These are phyloP conservation scores for Neonothopanus nambi DNA, from an alignment of 1,284 basidiomycete species.

Conservation along the genomic window DNA sequence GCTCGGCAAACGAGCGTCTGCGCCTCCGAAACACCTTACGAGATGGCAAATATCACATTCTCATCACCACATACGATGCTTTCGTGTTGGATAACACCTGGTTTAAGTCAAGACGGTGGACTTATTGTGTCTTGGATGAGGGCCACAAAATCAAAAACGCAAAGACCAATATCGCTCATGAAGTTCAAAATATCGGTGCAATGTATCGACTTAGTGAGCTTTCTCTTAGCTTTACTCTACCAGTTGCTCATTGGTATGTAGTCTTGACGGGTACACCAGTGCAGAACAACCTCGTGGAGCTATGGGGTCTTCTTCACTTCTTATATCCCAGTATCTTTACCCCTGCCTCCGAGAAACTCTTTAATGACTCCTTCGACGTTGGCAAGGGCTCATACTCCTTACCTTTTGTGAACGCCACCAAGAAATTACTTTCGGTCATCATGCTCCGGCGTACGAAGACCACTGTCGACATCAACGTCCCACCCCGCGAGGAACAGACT, in stretches of 20 bases:
- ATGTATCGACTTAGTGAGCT: slow-evolving; percentile 48
- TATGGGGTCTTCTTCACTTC: slow-evolving; percentile 58
- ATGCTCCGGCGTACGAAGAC: slow-evolving; percentile 66
- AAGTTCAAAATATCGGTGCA: slow-evolving; percentile 48
- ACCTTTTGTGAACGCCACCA: slow-evolving; percentile 46
- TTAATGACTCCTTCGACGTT: slow-evolving; percentile 55
- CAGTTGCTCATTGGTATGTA: slow-evolving; percentile 20
- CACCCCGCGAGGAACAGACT: slow-evolving; percentile 56
- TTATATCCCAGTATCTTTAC: slow-evolving; percentile 58
- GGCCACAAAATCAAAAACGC: slow-evolving; percentile 64
- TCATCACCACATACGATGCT: slow-evolving; percentile 60
- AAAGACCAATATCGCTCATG: slow-evolving; percentile 43
- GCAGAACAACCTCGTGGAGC: slow-evolving; percentile 63
- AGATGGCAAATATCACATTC: slow-evolving; percentile 43
- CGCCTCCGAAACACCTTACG: slow-evolving; percentile 43
- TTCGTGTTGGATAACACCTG: slow-evolving; percentile 50
- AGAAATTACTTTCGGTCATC: slow-evolving; percentile 47
- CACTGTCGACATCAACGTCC: slow-evolving; percentile 49
- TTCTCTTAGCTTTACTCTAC: neutral
- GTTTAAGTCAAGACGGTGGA: slow-evolving; percentile 59
- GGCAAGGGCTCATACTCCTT: slow-evolving; percentile 48
- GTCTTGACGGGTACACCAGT: slow-evolving; percentile 65
- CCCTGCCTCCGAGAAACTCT: slow-evolving; percentile 42
- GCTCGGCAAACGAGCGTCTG: slow-evolving; percentile 45
- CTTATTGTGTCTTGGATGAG: slow-evolving; percentile 59